These are phyloP conservation scores for Aspergillus ellipticus DNA, from an alignment of 495 filamentous ascomycete genomes.

Conservation along the genomic window DNA sequence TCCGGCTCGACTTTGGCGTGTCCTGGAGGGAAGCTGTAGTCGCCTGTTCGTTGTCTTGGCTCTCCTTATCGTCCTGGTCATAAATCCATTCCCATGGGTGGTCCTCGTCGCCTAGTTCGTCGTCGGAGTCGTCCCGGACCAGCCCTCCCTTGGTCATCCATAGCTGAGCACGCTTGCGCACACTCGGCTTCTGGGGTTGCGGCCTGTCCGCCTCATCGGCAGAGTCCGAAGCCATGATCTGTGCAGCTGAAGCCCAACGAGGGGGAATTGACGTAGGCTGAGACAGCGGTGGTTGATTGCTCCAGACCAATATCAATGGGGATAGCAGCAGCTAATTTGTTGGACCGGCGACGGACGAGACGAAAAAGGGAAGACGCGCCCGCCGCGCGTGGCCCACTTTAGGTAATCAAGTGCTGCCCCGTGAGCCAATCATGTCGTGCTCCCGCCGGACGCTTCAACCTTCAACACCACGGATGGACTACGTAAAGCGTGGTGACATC, in stretches of 20 bases:
- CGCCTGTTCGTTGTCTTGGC: conserved; percentile 16
- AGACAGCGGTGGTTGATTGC: not conserved
- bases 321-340: not conserved
- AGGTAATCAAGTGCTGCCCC: not conserved
- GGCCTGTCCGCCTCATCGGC: conserved; percentile 17
- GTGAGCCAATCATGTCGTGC: not conserved
- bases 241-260: not conserved
- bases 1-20: conserved; percentile 32
- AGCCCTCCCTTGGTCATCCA: conserved; percentile 64
- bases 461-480: too few species aligned
- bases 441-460: not conserved
- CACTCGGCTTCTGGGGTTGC: conserved; percentile 20
- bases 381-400: not conserved
- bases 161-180: conserved; percentile 50
- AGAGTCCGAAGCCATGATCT: conserved; percentile 18
- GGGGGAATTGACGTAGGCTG: not conserved
- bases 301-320: not conserved
- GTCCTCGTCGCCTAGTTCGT: conserved; percentile 82
- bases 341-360: not conserved
- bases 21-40: conserved; percentile 27
- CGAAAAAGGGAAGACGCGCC: not conserved
- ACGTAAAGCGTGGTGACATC: too few species aligned
- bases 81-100: conserved; percentile 94
- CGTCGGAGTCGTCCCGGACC: conserved; percentile 83
- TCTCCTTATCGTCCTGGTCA: conserved; percentile 31